Conservation (phyloP, 2,329 filamentous ascomycete genomes). For the Hirsutella rhossiliensis region DNA sequence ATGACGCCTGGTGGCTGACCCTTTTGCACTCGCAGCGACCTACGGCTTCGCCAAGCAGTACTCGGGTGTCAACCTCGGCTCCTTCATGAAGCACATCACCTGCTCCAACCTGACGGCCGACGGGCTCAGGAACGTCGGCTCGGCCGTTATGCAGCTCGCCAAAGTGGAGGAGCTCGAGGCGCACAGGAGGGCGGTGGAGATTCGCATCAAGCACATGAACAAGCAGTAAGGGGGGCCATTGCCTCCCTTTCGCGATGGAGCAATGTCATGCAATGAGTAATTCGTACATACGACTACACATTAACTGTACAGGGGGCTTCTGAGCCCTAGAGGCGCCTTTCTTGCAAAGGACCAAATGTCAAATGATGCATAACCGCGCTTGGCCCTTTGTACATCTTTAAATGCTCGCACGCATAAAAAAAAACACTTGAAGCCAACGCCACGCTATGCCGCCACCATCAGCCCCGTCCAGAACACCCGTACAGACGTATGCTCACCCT, state of each 20-base stretch:
- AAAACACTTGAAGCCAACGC: constrained; percentile 14
- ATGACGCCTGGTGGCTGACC: neutral
- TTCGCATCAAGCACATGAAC: constrained; percentile 51
- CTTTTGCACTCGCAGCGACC: constrained; percentile 49
- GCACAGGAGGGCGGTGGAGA: constrained; percentile 79
- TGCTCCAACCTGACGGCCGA: constrained; percentile 80
- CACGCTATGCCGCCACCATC: constrained; percentile 17
- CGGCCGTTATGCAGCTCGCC: constrained; percentile 87
- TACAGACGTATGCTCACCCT: too few species aligned
- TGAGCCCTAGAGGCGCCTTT: too few species aligned
- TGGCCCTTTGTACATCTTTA: too few species aligned
- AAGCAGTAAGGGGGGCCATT: constrained; percentile 10
- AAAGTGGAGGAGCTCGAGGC: constrained; percentile 92
- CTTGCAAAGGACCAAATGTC: too few species aligned
- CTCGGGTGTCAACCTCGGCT: constrained; percentile 89
- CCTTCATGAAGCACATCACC: constrained; percentile 97
- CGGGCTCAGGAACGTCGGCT: constrained; percentile 74
- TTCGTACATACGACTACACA: too few species aligned
- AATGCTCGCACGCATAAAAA: constrained; percentile 1
- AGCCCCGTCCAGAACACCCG: neutral
- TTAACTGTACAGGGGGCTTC: too few species aligned
- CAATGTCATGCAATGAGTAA: too few species aligned
- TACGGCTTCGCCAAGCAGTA: constrained; percentile 99
- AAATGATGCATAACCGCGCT: too few species aligned
- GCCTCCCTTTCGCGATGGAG: too few species aligned